Base-by-base conservation (phyloP, 2,329 filamentous ascomycete species). In the Cadophora sp. region DNA sequence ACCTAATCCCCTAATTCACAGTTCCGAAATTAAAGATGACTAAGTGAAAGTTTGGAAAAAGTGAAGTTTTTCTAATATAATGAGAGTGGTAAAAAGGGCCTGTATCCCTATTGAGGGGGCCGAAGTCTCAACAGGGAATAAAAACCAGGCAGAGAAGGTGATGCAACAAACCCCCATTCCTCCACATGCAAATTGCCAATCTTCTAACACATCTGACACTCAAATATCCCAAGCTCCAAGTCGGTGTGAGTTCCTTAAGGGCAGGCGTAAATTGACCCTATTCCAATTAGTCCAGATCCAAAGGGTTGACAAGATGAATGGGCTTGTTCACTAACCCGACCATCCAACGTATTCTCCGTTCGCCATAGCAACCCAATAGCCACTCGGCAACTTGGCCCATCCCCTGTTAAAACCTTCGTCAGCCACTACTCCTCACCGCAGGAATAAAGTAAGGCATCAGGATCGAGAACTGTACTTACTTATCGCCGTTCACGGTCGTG, bases 101-200 rank as follows among this genome's bases (percentile, higher is more conserved):
- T 48, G 43, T 48, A 48, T 48, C 43, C 43, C 43, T 48, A 48
- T 48, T 48, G 43, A 48, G 43, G 43, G 43, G 43, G 43, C 43
- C 43, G 43, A 48, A 48, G 43, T 48, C 43, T 48, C 43, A 48
- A 48, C 43, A 48, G 43, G 43, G 43, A 48, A 48, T 48, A 48
- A 48, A 48, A 48, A n/a, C 43, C 43, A 48, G 43, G 43, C 43
- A 48, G 43, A 48, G 43, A 48, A 48, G 19, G 43, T 19, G 16
- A 48, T 48, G 43, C 43, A 48, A 48, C 43, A 48, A 48, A 34
- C 31, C 43, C 43, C 19, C 43, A 48, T 48, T 48, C 43, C 19
- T 48, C 43, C 43, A 48, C 43, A 48, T 48, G 43, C 14, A 1
- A 48, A 48, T 48, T 48, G 43, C 43, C 43, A 19, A 48, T 48